Evolutionary conservation across 2,329 filamentous ascomycete species (phyloP).

Genomic region (Xylaria sp.): DNA sequence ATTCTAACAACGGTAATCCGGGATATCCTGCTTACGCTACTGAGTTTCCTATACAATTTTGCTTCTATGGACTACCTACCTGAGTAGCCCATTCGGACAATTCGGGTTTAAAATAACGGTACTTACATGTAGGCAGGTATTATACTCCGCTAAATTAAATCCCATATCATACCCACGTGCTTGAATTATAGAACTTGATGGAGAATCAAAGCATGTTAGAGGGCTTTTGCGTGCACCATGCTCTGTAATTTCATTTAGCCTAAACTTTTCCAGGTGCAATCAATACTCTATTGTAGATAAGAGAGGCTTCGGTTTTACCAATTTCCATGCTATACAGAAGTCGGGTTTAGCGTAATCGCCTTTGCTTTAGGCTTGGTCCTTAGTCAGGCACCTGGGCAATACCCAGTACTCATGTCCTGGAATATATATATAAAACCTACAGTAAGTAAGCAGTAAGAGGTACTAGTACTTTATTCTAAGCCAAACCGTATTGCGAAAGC

Average conservation of each 20-base stretch:
- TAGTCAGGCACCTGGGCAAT: too few species aligned
- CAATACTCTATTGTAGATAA: too few species aligned
- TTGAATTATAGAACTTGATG: constrained; percentile 6
- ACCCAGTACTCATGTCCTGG: too few species aligned
- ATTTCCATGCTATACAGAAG: too few species aligned
- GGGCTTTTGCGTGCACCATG: not conserved
- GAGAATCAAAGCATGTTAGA: not conserved
- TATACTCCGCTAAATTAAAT: not conserved
- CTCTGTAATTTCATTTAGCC: constrained; percentile 9
- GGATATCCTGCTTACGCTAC: not conserved
- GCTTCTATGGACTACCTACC: not conserved
- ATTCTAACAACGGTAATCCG: not conserved
- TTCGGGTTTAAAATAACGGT: not conserved
- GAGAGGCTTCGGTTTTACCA: too few species aligned
- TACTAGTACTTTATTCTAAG: not conserved
- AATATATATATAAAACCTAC: too few species aligned
- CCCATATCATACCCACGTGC: constrained; percentile 19
- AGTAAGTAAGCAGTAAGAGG: constrained; percentile 10
- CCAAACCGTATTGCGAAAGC: not conserved
- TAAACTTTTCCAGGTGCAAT: constrained; percentile 1
- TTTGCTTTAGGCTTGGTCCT: too few species aligned
- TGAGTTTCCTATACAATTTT: not conserved
- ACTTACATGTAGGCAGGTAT: not conserved
- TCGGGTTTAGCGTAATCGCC: too few species aligned
- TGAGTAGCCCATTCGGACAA: not conserved